Base-by-base conservation (phyloP, 108 stramenopile genomes). In the Cyclostephanos tholiformis region DNA sequence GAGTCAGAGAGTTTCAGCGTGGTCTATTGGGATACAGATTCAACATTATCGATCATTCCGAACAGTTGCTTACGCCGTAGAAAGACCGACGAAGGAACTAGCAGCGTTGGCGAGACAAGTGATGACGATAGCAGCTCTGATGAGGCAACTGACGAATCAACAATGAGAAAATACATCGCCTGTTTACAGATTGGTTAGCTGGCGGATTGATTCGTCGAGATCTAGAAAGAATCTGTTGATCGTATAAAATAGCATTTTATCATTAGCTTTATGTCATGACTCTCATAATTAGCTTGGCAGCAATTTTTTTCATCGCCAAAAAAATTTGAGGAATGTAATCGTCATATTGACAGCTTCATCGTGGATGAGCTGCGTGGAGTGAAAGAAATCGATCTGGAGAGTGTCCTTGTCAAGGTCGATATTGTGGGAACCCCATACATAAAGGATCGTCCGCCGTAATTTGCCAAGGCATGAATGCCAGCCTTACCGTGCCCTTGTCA, bases 11-110 rank as follows among this genome's bases (percentile, higher is more conserved):
- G 51, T 25, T 75, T 60, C 41, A 67, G 74, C 53, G 30, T 75
- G 5, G 74, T 75, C 6, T 75, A 67, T 23, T 82, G 80, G 80
- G 74, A 82, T 55, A 38, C 67, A 23, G 80, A 82, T 72, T 75
- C 70, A 19, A 55, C 73, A 4, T 30, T 82, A 6, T 75, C 74
- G 8, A 7, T 82, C 32, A 35, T 82, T 23, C 80, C 80, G 26
- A 75, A 57, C 36, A 55, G 52, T 16, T 82, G 53, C 55, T 67
- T 82, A 60, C 62, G 59, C 59, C 59, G 36, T 39, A 67, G 74
- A 19, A 43, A 26, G 20, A 49, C 29, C 8, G 46, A 63, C 38
- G n/a, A 48, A 32, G 64, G 17, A 32, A 4, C 32, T 2, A 32
- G 32, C 32, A 32, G 32, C 32, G 32, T 4, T 4, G 32, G 4